Conservation (phyloP, 768 basidiomycete species). For the Boletus tomentosulus region DNA sequence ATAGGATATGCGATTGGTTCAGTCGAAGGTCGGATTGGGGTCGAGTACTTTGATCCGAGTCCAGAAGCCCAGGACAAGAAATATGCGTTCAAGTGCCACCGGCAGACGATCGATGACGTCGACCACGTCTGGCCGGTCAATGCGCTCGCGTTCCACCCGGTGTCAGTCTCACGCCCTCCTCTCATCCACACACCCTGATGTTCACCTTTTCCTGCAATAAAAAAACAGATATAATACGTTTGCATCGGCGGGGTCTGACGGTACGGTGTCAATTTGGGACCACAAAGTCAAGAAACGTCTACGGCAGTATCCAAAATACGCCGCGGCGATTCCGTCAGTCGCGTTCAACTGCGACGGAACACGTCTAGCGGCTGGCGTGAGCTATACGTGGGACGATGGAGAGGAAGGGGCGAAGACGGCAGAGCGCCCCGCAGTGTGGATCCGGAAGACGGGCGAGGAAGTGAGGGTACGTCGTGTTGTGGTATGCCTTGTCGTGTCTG, state of each 20-base stretch:
- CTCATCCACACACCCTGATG: neutral
- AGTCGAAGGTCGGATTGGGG: slow-evolving; percentile 93
- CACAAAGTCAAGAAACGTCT: slow-evolving; percentile 94
- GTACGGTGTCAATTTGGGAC: slow-evolving; percentile 95
- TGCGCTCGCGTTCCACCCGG: slow-evolving; percentile 89
- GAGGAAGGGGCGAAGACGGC: slow-evolving; percentile 66
- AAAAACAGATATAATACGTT: slow-evolving; percentile 82
- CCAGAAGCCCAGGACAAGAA: slow-evolving; percentile 71
- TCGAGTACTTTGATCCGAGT: slow-evolving; percentile 91
- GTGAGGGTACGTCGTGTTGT: slow-evolving; percentile 51
- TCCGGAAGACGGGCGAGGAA: slow-evolving; percentile 69
- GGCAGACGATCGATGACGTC: slow-evolving; percentile 82
- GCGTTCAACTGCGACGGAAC: slow-evolving; percentile 83
- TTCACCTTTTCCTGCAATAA: no score
- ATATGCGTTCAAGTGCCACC: slow-evolving; percentile 93
- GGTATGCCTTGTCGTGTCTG: neutral
- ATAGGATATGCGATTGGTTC: slow-evolving; percentile 79
- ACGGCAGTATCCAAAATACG: slow-evolving; percentile 82
- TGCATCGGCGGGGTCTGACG: slow-evolving; percentile 92
- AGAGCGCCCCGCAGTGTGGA: slow-evolving; percentile 55
- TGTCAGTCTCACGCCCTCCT: slow-evolving; percentile 38
- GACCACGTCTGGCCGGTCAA: slow-evolving; percentile 99
- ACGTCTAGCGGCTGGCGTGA: slow-evolving; percentile 76
- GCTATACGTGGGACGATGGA: slow-evolving; percentile 90
- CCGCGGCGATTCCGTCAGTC: slow-evolving; percentile 68